Conservation (phyloP, 768 basidiomycete genomes). For the Leccinum longicurvipes region DNA sequence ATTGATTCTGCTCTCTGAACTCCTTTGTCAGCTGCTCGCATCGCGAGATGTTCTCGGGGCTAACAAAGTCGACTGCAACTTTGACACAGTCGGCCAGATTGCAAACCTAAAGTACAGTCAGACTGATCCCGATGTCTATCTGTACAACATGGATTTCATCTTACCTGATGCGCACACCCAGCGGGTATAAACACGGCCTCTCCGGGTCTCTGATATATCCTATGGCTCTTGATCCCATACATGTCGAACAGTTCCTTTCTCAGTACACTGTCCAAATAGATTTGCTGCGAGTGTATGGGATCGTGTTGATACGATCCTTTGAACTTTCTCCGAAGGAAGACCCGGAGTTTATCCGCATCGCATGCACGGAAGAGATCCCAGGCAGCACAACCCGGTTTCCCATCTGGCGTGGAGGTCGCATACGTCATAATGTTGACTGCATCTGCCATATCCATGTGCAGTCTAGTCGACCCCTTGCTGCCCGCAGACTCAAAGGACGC, state of each 20-base stretch:
- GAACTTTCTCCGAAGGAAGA: conserved; percentile 68
- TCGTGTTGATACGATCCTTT: conserved; percentile 58
- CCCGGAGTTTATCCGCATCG: conserved; percentile 74
- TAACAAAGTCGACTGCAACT: conserved; percentile 92
- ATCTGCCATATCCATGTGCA: conserved; percentile 95
- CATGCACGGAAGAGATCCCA: conserved; percentile 90
- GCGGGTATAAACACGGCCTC: conserved; percentile 96
- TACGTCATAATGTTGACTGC: conserved; percentile 91
- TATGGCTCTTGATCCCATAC: conserved; percentile 70
- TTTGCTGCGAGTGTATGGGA: conserved; percentile 88
- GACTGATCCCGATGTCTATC: not conserved
- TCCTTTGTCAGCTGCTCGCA: conserved; percentile 85
- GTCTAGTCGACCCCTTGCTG: conserved; percentile 79
- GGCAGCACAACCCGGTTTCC: conserved; percentile 70
- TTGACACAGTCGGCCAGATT: conserved; percentile 96
- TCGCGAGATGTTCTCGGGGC: conserved; percentile 84
- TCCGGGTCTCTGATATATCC: conserved; percentile 87
- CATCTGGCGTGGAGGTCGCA: conserved; percentile 55
- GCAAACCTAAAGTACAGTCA: conserved; percentile 58
- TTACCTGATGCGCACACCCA: conserved; percentile 86
- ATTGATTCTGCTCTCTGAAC: conserved; percentile 87
- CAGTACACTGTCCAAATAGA: conserved; percentile 73
- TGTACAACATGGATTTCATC: conserved; percentile 16
- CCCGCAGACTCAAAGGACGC: conserved; percentile 62
- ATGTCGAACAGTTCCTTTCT: conserved; percentile 65